These are phyloP conservation scores for Penicillium sp. DNA, from an alignment of 2,329 filamentous ascomycete species.

Conservation along the genomic window DNA sequence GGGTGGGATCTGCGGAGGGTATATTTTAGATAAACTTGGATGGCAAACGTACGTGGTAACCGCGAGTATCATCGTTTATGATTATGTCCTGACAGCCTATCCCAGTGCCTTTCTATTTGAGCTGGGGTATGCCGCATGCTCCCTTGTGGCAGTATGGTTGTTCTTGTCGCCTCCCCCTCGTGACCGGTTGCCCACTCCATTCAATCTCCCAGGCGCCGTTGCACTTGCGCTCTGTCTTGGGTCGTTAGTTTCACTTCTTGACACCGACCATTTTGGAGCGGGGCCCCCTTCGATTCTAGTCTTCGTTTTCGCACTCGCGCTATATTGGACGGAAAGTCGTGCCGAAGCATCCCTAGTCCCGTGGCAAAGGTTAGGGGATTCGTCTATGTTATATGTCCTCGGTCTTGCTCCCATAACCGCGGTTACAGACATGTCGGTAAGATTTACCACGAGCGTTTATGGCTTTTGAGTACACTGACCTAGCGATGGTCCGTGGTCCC, in stretches of 20 bases:
- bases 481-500: not conserved
- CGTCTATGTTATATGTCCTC: not conserved
- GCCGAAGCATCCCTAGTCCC: not conserved
- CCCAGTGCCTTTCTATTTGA: not conserved
- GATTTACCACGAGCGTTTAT: not conserved
- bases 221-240: not conserved
- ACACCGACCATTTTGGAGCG: not conserved
- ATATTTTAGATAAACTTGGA: not conserved
- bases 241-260: not conserved
- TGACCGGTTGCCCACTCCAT: not conserved
- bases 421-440: constrained; percentile 1
- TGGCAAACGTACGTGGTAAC: not conserved
- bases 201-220: not conserved
- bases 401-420: not conserved
- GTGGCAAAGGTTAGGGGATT: not conserved
- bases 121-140: not conserved
- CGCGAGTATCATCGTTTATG: not conserved
- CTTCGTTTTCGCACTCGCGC: not conserved
- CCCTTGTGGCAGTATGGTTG: not conserved
- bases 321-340: not conserved
- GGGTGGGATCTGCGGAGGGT: not conserved
- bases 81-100: not conserved
- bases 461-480: too few species aligned
- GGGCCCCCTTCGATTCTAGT: not conserved
- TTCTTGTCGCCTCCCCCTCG: not conserved